Evolutionary conservation across 1,284 basidiomycete species (phyloP).

Genomic region (Papiliotrema flavescens): DNA sequence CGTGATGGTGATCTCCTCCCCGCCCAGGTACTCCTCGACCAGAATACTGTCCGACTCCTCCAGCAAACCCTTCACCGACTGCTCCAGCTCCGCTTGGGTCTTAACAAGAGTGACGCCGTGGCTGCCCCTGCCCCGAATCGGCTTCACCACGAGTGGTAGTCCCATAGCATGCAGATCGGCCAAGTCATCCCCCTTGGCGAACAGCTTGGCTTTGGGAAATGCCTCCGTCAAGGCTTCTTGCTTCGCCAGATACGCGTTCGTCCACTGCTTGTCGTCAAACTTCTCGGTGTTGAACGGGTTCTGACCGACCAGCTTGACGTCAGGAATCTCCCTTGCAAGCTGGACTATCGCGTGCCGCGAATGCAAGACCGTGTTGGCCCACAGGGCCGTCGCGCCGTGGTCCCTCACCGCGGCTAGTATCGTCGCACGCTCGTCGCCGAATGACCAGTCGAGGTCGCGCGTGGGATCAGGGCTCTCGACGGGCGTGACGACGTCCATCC

Average conservation of each 20-base stretch:
- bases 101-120: constrained; percentile 26
- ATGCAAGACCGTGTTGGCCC: constrained; percentile 31
- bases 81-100: constrained; percentile 13
- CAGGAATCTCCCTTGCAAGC: constrained; percentile 11
- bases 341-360: constrained; percentile 27
- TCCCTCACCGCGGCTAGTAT: constrained; percentile 21
- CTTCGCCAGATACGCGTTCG: constrained; percentile 25
- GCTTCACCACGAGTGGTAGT: constrained; percentile 24
- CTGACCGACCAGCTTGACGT: constrained; percentile 26
- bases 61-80: constrained; percentile 12
- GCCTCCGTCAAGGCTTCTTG: constrained; percentile 12
- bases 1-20: constrained; percentile 37
- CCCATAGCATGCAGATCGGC: background rate
- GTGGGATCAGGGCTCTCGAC: constrained; percentile 8
- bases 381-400: constrained; percentile 29
- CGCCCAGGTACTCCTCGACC: constrained; percentile 26
- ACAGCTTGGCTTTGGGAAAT: constrained; percentile 20
- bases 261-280: constrained; percentile 34
- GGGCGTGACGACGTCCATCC: constrained; percentile 15
- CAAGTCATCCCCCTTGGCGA: constrained; percentile 3
- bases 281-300: constrained; percentile 22
- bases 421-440: constrained; percentile 27
- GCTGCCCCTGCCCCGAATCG: constrained; percentile 34
- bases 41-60: constrained; percentile 27
- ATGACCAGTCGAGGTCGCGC: constrained; percentile 25